Base-by-base conservation (phyloP, 192 early-diverging fungal genomes). In the Paraglomus occultum region DNA sequence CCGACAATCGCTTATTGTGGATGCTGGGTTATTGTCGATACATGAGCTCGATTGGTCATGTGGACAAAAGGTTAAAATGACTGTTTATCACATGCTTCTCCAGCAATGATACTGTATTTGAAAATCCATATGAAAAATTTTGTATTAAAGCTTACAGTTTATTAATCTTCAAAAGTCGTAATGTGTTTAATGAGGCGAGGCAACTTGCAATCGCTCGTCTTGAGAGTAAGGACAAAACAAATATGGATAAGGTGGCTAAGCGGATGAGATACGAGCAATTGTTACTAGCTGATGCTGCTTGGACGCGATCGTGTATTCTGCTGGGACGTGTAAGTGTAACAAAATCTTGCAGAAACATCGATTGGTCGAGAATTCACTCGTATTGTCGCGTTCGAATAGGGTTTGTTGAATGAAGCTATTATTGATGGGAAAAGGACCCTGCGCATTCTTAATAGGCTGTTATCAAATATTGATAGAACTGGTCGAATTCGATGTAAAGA, bases 11-110 rank as follows among this genome's bases (percentile, higher is more conserved):
- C 23, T 50, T 82, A 14, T 71, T 57, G 47, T 88, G 82, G 74
- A 61, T 80, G 7, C 64, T 92, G n/a, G 71, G 69, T 10, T 87
- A 90, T 71, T 74, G 82, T 39, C 72, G 82, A 9, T 89, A 91
- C 69, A 58, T 91, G 10, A 77, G 76, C 18, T 45, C 67, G 0
- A 78, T 91, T 51, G 90, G 90, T 5, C 77, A 86, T 50, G 58
- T 74, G n/a, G 74, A 80, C 8, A 77, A 88, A 70, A 83, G 88
- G 73, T 83, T 72, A 0, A 57, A 46, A 9, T 68, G 31, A 31
- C 66, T 5, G 73, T 66, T 63, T 74, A 73, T 40, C 64, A 72
- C 45, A 75, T 50, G 11, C n/a, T 3, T 31, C 31, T 2, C 31
- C 9, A 74, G 15, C 10, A 18, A 62, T 14, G 40, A 43, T 51